Percentiles rank a stretch among this genome's conserved stretches.
phyloP scores from a whole-genome alignment of 2,329 filamentous ascomycete species.

The Trichothecium sympodiale region DNA sequence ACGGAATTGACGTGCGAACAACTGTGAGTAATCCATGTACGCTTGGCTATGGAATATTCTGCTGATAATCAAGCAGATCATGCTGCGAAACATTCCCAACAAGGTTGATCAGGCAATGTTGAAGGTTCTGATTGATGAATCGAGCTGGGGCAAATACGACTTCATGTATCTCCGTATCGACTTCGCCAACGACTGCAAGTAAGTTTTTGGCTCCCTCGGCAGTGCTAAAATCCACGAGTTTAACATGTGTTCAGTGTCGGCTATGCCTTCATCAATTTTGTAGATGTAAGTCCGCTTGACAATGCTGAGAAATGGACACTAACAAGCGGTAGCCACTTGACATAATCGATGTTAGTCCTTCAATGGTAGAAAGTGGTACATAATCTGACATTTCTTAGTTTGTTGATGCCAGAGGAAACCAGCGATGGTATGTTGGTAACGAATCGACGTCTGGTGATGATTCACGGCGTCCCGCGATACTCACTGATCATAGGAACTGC shows the following conservation, averaged over 20 bases:
- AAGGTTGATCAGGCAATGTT: constrained; percentile 70
- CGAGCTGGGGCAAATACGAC: constrained; percentile 74
- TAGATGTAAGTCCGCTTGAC: constrained; percentile 47
- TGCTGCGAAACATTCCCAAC: constrained; percentile 92
- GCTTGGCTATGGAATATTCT: neutral
- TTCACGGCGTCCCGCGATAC: neutral
- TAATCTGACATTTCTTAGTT: constrained; percentile 42
- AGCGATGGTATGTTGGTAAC: constrained; percentile 46
- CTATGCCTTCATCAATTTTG: constrained; percentile 95
- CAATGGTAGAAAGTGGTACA: neutral
- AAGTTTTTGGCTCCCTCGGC: constrained; percentile 30
- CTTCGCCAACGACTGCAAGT: constrained; percentile 77
- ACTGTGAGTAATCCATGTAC: constrained; percentile 40
- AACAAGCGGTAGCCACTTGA: constrained; percentile 49
- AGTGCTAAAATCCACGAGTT: neutral
- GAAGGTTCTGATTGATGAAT: constrained; percentile 69
- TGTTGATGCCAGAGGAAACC: constrained; percentile 57
- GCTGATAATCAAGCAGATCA: constrained; percentile 48
- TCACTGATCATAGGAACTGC: constrained; percentile 47
- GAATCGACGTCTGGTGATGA: neutral
- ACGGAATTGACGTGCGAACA: constrained; percentile 63
- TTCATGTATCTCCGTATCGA: constrained; percentile 93
- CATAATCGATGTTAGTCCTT: constrained; percentile 52
- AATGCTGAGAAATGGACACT: constrained; percentile 14
- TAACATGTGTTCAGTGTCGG: constrained; percentile 58